These are phyloP conservation scores for Diversispora epigaea DNA, from an alignment of 192 early-diverging fungal genomes.

Conservation along the genomic window DNA sequence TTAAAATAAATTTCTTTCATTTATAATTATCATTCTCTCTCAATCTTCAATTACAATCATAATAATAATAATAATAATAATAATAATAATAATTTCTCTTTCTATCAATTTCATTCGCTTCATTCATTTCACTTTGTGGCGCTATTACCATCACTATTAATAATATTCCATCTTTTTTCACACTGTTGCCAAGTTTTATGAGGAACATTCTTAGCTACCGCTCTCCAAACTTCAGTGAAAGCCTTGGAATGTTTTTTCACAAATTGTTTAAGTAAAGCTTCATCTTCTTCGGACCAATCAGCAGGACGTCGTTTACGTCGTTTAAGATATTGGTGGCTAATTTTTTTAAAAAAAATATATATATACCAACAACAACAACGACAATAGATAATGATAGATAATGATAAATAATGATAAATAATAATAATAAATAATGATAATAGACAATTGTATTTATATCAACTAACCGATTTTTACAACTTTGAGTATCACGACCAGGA, in stretches of 20 bases:
- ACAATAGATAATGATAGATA: not conserved
- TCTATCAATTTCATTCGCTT: too few relatives aligned
- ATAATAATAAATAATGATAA: not conserved
- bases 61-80: too few relatives aligned
- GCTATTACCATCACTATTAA: not conserved
- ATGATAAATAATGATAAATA: not conserved
- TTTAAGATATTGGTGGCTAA: not conserved
- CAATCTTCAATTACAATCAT: too few relatives aligned
- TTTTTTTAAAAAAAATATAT: not conserved
- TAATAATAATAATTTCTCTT: too few relatives aligned
- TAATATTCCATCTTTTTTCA: not conserved
- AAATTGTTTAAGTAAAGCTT: not conserved
- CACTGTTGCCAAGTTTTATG: not conserved
- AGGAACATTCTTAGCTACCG: not conserved
- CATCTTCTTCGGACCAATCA: not conserved
- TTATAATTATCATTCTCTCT: too few relatives aligned
- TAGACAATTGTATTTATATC: not conserved
- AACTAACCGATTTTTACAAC: slow-evolving; percentile 8
- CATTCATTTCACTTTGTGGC: too few relatives aligned
- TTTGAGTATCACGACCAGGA: not conserved
- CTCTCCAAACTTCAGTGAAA: not conserved
- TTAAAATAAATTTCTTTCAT: too few relatives aligned
- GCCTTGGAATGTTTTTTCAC: not conserved
- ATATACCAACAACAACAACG: not conserved
- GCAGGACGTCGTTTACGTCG: not conserved